phyloP scores from a whole-genome alignment of 148 eudicot genomes.

The Amaranthus palmeri region DNA sequence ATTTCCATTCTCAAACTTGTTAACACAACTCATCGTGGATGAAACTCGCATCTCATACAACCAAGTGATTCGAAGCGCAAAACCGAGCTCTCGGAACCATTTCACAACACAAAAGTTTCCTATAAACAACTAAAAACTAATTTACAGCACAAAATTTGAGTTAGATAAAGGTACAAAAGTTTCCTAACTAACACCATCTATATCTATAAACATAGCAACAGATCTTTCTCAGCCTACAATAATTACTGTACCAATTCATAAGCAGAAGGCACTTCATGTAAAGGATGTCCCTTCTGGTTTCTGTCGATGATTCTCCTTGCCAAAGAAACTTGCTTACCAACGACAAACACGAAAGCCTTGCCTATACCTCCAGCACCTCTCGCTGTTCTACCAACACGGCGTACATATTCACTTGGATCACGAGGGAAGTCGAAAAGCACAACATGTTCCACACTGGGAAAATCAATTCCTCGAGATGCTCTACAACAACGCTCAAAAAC shows the following conservation, averaged over 20 bases:
- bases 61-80: not conserved
- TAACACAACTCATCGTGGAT: too few species aligned
- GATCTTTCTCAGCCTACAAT: not conserved
- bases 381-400: conserved; percentile 96
- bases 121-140: not conserved
- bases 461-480: conserved; percentile 95
- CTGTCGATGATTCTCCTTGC: conserved; percentile 80
- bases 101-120: not conserved
- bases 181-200: not conserved
- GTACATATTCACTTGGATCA: conserved; percentile 95
- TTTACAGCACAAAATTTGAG: not conserved
- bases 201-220: not conserved
- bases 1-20: too few species aligned
- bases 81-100: too few species aligned
- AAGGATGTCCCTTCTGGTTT: conserved; percentile 85
- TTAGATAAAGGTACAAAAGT: not conserved
- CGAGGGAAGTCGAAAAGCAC: conserved; percentile 92
- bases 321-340: conserved; percentile 93
- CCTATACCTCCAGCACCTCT: conserved; percentile 92
- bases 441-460: conserved; percentile 74
- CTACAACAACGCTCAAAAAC: conserved; percentile 33
- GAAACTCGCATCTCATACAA: not conserved
- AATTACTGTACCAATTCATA: conserved; percentile 29
- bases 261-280: conserved; percentile 82
- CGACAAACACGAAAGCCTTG: conserved; percentile 80